Percentiles rank a stretch among this genome's conserved stretches.
Conservation (phyloP, 768 basidiomycete species). For the Trametes coccinea region DNA sequence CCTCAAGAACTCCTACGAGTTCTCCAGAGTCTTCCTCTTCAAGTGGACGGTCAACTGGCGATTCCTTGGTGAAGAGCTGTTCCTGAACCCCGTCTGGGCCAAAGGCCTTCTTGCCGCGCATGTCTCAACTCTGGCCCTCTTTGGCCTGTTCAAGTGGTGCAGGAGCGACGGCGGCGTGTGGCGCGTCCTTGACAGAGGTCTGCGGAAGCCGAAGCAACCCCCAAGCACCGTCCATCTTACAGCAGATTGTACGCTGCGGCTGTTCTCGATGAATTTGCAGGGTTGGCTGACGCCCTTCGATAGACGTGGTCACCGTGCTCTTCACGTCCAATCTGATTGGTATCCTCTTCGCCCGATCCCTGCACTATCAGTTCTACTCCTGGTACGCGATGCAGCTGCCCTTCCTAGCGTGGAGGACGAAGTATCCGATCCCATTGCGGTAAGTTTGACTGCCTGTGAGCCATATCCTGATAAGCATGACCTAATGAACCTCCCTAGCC, state of each 20-base stretch:
- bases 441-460: conserved; percentile 29
- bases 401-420: conserved; percentile 75
- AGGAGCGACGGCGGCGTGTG: conserved; percentile 65
- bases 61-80: conserved; percentile 74
- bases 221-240: conserved; percentile 49
- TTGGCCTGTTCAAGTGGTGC: conserved; percentile 80
- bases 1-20: conserved; percentile 76
- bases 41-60: conserved; percentile 99
- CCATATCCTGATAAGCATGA: too few relatives aligned
- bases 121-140: conserved; percentile 53
- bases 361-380: conserved; percentile 98
- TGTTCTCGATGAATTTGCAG: background rate
- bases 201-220: conserved; percentile 51
- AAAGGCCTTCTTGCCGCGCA: conserved; percentile 67
- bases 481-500: conserved; percentile 39
- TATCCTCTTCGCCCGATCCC: conserved; percentile 86
- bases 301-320: conserved; percentile 60
- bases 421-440: conserved; percentile 63
- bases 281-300: conserved; percentile 19
- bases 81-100: conserved; percentile 66
- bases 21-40: conserved; percentile 86
- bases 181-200: conserved; percentile 52
- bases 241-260: conserved; percentile 58
- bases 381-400: conserved; percentile 96
- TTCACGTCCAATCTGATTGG: conserved; percentile 94